phyloP scores from a whole-genome alignment of 1,284 basidiomycete genomes.

The Fomitopsis palustris region DNA sequence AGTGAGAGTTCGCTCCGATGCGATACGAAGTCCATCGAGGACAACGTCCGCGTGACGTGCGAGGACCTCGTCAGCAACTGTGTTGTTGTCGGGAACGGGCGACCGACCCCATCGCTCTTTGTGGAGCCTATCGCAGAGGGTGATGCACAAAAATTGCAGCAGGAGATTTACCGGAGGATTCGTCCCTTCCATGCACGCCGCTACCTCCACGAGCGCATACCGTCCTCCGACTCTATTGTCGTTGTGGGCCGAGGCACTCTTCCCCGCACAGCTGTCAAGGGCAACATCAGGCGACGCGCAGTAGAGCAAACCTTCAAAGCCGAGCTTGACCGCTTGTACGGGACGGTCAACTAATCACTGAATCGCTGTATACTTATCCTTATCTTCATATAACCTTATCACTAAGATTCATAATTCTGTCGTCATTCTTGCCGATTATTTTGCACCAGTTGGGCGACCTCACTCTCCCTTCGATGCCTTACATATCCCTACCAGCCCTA shows the following conservation, averaged over 20 bases:
- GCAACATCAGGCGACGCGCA: constrained; percentile 62
- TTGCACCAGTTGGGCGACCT: not conserved
- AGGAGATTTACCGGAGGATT: constrained; percentile 63
- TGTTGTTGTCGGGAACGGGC: constrained; percentile 62
- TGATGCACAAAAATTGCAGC: constrained; percentile 51
- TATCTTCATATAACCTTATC: not conserved
- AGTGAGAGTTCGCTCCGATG: constrained; percentile 69
- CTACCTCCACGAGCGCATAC: constrained; percentile 67
- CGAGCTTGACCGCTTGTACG: constrained; percentile 52
- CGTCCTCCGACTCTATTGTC: constrained; percentile 48
- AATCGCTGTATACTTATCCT: too few relatives aligned
- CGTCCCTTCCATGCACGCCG: constrained; percentile 58
- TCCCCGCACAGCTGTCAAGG: constrained; percentile 65
- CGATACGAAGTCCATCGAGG: constrained; percentile 75
- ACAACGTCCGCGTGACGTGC: constrained; percentile 57
- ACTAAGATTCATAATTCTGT: not conserved
- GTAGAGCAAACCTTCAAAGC: constrained; percentile 54
- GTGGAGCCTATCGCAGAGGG: constrained; percentile 51
- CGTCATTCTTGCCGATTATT: not conserved
- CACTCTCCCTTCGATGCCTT: not conserved
- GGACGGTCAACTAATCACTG: constrained; percentile 15
- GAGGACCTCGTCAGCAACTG: constrained; percentile 54
- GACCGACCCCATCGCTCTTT: constrained; percentile 66
- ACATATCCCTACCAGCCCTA: not conserved
- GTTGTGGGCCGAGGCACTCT: constrained; percentile 52